These are phyloP conservation scores for Blastobotrys niveus DNA, from an alignment of 1,139 yeast genomes.

Conservation along the genomic window DNA sequence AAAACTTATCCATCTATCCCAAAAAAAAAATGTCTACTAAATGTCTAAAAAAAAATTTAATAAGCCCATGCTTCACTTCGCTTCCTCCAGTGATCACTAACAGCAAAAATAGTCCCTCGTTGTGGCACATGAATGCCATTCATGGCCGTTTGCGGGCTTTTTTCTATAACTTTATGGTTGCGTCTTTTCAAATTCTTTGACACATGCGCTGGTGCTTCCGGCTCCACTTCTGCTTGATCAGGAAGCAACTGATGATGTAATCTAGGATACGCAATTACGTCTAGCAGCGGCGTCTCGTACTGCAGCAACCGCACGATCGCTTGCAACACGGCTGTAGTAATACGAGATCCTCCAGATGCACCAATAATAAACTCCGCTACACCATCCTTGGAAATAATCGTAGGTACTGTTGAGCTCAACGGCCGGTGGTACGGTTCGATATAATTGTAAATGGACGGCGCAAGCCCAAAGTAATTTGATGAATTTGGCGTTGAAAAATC, in stretches of 20 bases:
- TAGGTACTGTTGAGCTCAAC: slow-evolving; percentile 75
- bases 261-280: slow-evolving; percentile 71
- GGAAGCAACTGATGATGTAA: slow-evolving; percentile 89
- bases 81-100: slow-evolving; percentile 54
- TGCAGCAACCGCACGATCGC: slow-evolving; percentile 64
- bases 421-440: slow-evolving; percentile 76
- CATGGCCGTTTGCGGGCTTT: slow-evolving; percentile 43
- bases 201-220: slow-evolving; percentile 37
- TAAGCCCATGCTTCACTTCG: slow-evolving; percentile 44
- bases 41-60: slow-evolving; percentile 15
- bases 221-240: slow-evolving; percentile 57
- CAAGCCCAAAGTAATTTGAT: slow-evolving; percentile 70
- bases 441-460: slow-evolving; percentile 75
- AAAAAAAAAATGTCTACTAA: background rate
- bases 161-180: slow-evolving; percentile 40
- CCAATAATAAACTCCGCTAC: slow-evolving; percentile 65
- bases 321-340: slow-evolving; percentile 77
- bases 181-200: slow-evolving; percentile 32
- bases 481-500: slow-evolving; percentile 74
- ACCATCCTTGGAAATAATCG: slow-evolving; percentile 48
- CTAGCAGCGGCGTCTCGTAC: slow-evolving; percentile 52
- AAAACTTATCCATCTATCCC: too few relatives aligned
- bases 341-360: slow-evolving; percentile 92
- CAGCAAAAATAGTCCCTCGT: slow-evolving; percentile 46
- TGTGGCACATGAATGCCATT: slow-evolving; percentile 42